Conservation (phyloP, 2,329 filamentous ascomycete species). For the Aspergillus pseudoglaucus region DNA sequence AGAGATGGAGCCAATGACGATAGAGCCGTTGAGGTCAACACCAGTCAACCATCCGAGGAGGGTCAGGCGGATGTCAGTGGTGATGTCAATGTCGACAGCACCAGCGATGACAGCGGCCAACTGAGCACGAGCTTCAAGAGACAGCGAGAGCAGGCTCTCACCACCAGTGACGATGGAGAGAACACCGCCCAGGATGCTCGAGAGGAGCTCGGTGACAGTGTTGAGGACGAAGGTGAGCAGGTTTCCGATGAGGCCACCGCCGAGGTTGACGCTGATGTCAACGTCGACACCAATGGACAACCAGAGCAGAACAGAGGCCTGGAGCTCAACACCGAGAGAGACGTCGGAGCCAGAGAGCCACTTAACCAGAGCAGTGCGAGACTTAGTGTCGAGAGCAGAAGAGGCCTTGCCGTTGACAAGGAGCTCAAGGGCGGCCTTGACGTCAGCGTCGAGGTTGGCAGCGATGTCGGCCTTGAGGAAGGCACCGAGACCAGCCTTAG, state of each 20-base stretch:
- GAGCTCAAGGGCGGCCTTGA: constrained; percentile 23
- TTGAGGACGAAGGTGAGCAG: constrained; percentile 25
- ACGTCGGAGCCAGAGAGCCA: constrained; percentile 28
- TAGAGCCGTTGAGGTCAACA: constrained; percentile 20
- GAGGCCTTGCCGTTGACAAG: constrained; percentile 25
- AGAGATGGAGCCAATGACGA: constrained; percentile 6
- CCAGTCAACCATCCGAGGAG: constrained; percentile 36
- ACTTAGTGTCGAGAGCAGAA: constrained; percentile 18
- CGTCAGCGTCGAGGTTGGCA: constrained; percentile 19
- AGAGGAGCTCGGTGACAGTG: constrained; percentile 21
- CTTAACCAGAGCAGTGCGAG: constrained; percentile 23
- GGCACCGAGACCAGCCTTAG: constrained; percentile 24
- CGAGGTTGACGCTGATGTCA: constrained; percentile 22
- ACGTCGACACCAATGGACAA: constrained; percentile 24
- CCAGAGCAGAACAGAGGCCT: constrained; percentile 32
- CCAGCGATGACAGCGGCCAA: constrained; percentile 31
- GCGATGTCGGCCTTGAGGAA: constrained; percentile 27
- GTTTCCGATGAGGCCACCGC: constrained; percentile 20
- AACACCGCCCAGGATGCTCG: constrained; percentile 25
- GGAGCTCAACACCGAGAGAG: constrained; percentile 29
- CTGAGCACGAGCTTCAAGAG: constrained; percentile 27
- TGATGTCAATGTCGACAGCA: constrained; percentile 42
- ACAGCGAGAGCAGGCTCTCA: constrained; percentile 26
- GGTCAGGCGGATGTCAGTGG: constrained; percentile 48
- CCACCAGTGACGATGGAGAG: constrained; percentile 26